Percentiles rank a stretch among this genome's conserved stretches.
Conservation (phyloP, 768 basidiomycete species). For the Podaxis mareebaensis region DNA sequence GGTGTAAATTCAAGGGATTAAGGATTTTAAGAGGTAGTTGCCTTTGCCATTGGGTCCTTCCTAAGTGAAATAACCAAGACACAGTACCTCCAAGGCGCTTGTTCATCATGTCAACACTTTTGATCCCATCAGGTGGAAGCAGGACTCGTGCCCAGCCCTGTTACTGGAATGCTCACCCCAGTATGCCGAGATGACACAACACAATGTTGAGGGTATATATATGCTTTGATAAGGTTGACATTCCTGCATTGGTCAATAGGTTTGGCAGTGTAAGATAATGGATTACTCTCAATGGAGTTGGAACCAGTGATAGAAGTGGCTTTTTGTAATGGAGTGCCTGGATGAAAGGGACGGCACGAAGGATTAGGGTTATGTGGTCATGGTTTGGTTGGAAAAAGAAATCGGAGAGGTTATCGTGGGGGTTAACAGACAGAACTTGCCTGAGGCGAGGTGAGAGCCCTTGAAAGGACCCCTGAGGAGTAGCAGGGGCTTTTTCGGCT, state of each 20-base stretch:
- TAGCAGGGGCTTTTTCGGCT: constrained; percentile 24
- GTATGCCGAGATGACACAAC: constrained; percentile 44
- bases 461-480: constrained; percentile 37
- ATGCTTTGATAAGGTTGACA: constrained; percentile 32
- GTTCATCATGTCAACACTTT: not conserved
- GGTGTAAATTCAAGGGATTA: not conserved
- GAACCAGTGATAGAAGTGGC: constrained; percentile 40
- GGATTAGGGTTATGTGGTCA: constrained; percentile 45
- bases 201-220: constrained; percentile 36
- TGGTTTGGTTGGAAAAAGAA: constrained; percentile 31
- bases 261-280: constrained; percentile 34
- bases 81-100: constrained; percentile 44
- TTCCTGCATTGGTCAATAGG: constrained; percentile 32
- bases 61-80: constrained; percentile 27
- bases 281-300: constrained; percentile 39
- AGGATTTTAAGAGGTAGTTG: not conserved
- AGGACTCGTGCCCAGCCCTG: constrained; percentile 23
- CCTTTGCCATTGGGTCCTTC: constrained; percentile 24
- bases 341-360: constrained; percentile 38
- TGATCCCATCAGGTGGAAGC: not conserved
- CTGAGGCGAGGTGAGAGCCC: constrained; percentile 44
- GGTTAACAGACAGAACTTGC: constrained; percentile 24
- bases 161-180: constrained; percentile 37
- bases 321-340: constrained; percentile 24
- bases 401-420: not conserved